These are phyloP conservation scores for Taphrina betulina DNA, from an alignment of 1,139 yeast genomes.

Conservation along the genomic window DNA sequence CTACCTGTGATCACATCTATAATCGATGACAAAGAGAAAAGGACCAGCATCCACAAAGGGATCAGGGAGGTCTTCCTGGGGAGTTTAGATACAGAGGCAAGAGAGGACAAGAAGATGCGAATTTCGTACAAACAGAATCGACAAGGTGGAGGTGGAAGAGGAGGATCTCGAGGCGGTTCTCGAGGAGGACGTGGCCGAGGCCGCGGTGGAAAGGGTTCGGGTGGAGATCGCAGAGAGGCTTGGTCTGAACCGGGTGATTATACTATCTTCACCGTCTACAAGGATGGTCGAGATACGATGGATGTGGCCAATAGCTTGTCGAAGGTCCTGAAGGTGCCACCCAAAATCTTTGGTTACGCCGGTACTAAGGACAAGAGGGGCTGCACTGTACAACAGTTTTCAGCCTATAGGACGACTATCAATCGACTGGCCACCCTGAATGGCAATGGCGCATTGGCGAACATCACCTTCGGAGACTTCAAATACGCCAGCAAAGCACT, in stretches of 20 bases:
- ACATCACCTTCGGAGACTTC: conserved; percentile 50
- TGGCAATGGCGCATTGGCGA: conserved; percentile 66
- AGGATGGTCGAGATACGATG: conserved; percentile 97
- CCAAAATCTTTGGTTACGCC: conserved; percentile 71
- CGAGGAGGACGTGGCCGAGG: conserved; percentile 29
- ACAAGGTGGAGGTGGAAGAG: conserved; percentile 50
- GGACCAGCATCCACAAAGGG: conserved; percentile 76
- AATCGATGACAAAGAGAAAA: conserved; percentile 60
- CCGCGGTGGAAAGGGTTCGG: conserved; percentile 26
- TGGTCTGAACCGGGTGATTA: conserved; percentile 44
- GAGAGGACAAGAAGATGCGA: conserved; percentile 55
- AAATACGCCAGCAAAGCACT: conserved; percentile 60
- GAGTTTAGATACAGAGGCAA: conserved; percentile 72
- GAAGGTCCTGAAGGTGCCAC: conserved; percentile 69
- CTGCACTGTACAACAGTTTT: conserved; percentile 82
- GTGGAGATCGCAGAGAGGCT: conserved; percentile 16
- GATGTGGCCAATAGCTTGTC: conserved; percentile 78
- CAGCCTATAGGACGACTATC: conserved; percentile 69
- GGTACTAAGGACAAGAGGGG: conserved; percentile 98
- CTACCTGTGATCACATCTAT: conserved; percentile 13
- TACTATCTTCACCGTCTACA: conserved; percentile 77
- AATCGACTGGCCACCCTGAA: conserved; percentile 77
- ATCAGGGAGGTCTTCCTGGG: conserved; percentile 72
- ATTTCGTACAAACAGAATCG: conserved; percentile 18
- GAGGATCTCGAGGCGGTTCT: conserved; percentile 44